These are phyloP conservation scores for Metschnikowia amazonensis DNA, from an alignment of 805 yeast genomes.

Conservation along the genomic window DNA sequence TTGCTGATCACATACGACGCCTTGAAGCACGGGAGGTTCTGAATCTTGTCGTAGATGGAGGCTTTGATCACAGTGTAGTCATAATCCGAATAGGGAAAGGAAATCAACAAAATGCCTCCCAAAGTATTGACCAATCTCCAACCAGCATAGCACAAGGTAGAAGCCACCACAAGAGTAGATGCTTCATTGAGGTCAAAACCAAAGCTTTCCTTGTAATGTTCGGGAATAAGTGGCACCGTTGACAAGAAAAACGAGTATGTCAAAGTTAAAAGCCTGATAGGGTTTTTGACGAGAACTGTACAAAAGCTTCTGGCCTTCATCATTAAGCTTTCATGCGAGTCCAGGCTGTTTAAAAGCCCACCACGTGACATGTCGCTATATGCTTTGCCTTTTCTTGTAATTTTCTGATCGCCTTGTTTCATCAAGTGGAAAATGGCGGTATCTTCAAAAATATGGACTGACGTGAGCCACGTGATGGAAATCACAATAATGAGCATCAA, in stretches of 20 bases:
- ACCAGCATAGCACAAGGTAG: constrained; percentile 45
- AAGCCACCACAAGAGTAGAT: constrained; percentile 44
- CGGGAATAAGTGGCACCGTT: constrained; percentile 39
- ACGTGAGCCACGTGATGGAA: constrained; percentile 28
- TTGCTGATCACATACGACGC: constrained; percentile 44
- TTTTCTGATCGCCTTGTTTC: constrained; percentile 1
- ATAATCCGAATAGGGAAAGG: constrained; percentile 46
- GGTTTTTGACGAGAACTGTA: constrained; percentile 25
- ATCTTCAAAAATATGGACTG: constrained; percentile 30
- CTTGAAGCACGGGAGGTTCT: constrained; percentile 49
- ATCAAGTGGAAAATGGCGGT: constrained; percentile 35
- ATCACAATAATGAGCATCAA: constrained; percentile 20
- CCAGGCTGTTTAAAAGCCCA: constrained; percentile 1
- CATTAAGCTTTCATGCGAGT: not conserved
- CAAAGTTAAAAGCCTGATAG: constrained; percentile 47
- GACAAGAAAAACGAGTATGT: constrained; percentile 38
- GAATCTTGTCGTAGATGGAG: constrained; percentile 44
- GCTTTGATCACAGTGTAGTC: constrained; percentile 35
- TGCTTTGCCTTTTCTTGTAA: not conserved
- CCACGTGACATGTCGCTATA: not conserved
- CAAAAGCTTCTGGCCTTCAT: not conserved
- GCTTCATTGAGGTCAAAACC: constrained; percentile 42
- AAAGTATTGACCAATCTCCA: constrained; percentile 50
- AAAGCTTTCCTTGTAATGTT: constrained; percentile 23
- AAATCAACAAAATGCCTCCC: constrained; percentile 50